Percentiles rank a stretch among this genome's conserved stretches.
Evolutionary conservation across 1,139 yeast genomes (phyloP).

Genomic region (Pneumocystis sp.): DNA sequence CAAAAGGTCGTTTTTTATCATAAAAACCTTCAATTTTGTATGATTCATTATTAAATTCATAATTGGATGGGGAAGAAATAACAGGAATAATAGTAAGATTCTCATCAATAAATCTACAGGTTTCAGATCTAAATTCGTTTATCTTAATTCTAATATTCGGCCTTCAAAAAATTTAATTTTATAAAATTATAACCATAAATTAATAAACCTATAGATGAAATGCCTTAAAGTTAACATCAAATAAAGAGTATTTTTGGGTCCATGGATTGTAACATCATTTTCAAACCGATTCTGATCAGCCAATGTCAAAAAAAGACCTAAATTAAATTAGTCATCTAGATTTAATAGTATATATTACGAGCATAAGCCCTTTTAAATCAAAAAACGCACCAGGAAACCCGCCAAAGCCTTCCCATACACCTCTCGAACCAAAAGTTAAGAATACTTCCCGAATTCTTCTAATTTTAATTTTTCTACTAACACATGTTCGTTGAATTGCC

Average conservation of each 20-base stretch:
- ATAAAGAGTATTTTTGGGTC: neutral
- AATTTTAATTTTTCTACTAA: constrained; percentile 1
- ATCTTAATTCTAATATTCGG: neutral
- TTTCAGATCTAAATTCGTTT: neutral
- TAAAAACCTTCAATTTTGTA: neutral
- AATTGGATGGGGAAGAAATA: neutral
- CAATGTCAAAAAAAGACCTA: neutral
- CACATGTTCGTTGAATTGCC: constrained; percentile 7
- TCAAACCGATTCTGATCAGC: neutral
- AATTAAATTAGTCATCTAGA: neutral
- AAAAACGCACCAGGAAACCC: constrained; percentile 7
- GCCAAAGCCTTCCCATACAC: constrained; percentile 8
- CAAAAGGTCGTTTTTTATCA: neutral
- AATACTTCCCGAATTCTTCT: constrained; percentile 4
- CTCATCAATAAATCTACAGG: neutral
- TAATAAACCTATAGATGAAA: neutral
- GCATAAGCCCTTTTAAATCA: neutral
- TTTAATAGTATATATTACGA: neutral
- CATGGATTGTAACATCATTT: neutral
- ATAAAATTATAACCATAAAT: neutral
- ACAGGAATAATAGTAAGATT: neutral
- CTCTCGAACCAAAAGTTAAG: constrained; percentile 1
- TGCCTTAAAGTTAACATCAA: neutral
- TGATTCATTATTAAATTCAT: neutral
- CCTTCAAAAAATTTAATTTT: neutral